Conservation (phyloP, 352 stramenopile species). For the Pythium apleroticum region DNA sequence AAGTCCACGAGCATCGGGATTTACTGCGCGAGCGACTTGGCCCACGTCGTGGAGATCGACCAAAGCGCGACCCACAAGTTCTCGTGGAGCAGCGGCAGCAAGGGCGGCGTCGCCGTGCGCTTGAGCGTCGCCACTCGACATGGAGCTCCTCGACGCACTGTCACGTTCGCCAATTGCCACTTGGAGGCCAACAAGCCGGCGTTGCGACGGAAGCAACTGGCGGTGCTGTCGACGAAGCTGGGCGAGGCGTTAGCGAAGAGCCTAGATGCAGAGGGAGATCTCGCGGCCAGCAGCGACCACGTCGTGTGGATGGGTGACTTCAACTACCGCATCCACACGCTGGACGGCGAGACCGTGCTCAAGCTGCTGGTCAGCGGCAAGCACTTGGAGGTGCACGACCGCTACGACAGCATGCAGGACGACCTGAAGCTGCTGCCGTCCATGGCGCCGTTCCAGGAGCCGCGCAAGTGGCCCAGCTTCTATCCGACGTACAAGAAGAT, state of each 20-base stretch:
- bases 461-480: conserved; percentile 67
- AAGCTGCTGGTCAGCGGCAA: conserved; percentile 38
- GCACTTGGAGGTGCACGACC: conserved; percentile 60
- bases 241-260: conserved; percentile 37
- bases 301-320: conserved; percentile 84
- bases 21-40: conserved; percentile 46
- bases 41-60: conserved; percentile 43
- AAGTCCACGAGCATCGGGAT: conserved; percentile 73
- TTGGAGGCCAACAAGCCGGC: conserved; percentile 61
- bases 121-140: conserved; percentile 33
- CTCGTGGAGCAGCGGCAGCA: conserved; percentile 46
- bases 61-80: conserved; percentile 62
- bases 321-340: conserved; percentile 65
- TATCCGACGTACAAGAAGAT: conserved; percentile 83
- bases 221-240: conserved; percentile 43
- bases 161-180: conserved; percentile 73
- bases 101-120: conserved; percentile 58
- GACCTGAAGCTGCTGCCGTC: conserved; percentile 43
- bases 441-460: conserved; percentile 49
- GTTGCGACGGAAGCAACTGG: conserved; percentile 54
- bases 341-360: conserved; percentile 52
- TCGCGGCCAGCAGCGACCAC: conserved; percentile 67
- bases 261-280: conserved; percentile 24
- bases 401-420: conserved; percentile 64
- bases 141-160: conserved; percentile 29